Evolutionary conservation across 2,329 filamentous ascomycete genomes (phyloP), one percentile per base, ranked within the genome.

Genomic region (Pseudogymnoascus sp.): DNA sequence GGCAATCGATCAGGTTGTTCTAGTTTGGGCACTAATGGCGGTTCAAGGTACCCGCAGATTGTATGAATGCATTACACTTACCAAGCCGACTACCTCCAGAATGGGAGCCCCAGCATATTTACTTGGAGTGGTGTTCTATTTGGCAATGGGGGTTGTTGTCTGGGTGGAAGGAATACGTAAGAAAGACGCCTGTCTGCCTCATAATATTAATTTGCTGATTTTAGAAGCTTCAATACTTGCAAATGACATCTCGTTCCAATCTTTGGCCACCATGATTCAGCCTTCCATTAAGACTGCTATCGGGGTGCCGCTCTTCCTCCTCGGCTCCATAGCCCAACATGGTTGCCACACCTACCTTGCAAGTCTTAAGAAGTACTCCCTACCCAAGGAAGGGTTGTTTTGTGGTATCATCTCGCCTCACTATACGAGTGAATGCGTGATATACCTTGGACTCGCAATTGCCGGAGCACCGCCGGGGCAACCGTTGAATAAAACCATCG

Each of bases 51-150:
- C 74, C 7, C 84, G 93, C 65, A 85, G 94, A 59, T 76, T 96
- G 39, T 88, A 87, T 67, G 94, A 97, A 76, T 89, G 86, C 68
- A 69, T 87, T 42, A 75, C 75, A 42, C 80, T 94, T 61, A 77
- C 81, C 59, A 88, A 83, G 70, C 81, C 86, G 3, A 90, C 80
- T 21, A 62, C 68, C 13, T 90, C 90, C 15, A 83, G 79, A 62
- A 99, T 99, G 93, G 92, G 87, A 85, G 75, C 92, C 65, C 83
- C 87, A 13, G 89, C 96, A 72, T 97, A 91, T 87, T 66, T 87
- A 13, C 73, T 97, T 40, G 94, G 92, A 0, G 74, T 94, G 59
- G 75, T 77, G 8, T 97, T 90, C 74, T 99, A 99, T 74, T 70
- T 86, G 5, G 79, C 79, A 63, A 88, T 90, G 69, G 86, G 86